Evolutionary conservation across 768 basidiomycete species (phyloP).

Genomic region (Russula compacta): DNA sequence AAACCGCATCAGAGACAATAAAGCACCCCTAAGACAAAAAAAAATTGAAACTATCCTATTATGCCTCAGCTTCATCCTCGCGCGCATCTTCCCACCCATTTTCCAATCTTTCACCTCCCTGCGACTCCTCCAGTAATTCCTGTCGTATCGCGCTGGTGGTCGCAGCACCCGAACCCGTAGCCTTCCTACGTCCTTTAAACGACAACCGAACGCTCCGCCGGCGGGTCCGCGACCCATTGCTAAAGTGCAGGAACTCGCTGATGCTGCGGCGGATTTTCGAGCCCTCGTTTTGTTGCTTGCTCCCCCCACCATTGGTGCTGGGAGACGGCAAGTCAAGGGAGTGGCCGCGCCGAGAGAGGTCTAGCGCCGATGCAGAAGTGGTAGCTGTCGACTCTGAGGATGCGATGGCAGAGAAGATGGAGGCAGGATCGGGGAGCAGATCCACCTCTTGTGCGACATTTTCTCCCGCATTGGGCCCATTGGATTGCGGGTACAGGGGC

Average conservation of each 20-base stretch:
- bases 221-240: slow-evolving; percentile 3
- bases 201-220: not conserved
- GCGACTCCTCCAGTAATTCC: not conserved
- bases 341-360: slow-evolving; percentile 5
- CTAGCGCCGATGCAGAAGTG: not conserved
- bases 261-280: slow-evolving; percentile 11
- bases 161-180: not conserved
- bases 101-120: not conserved
- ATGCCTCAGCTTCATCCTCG: not conserved
- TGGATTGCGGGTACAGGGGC: too few species aligned
- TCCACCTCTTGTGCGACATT: not conserved
- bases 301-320: not conserved
- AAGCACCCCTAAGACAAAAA: too few species aligned
- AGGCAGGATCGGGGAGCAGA: slow-evolving; percentile 2
- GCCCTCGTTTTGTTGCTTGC: not conserved
- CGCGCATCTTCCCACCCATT: slow-evolving; percentile 2
- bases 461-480: not conserved
- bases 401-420: not conserved
- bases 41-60: too few species aligned
- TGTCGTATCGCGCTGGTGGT: not conserved
- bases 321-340: slow-evolving; percentile 12
- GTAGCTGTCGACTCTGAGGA: not conserved
- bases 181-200: not conserved
- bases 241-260: slow-evolving; percentile 3
- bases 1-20: too few species aligned